Base-by-base conservation (phyloP, 1,284 basidiomycete species). In the Termitomyces sp. region DNA sequence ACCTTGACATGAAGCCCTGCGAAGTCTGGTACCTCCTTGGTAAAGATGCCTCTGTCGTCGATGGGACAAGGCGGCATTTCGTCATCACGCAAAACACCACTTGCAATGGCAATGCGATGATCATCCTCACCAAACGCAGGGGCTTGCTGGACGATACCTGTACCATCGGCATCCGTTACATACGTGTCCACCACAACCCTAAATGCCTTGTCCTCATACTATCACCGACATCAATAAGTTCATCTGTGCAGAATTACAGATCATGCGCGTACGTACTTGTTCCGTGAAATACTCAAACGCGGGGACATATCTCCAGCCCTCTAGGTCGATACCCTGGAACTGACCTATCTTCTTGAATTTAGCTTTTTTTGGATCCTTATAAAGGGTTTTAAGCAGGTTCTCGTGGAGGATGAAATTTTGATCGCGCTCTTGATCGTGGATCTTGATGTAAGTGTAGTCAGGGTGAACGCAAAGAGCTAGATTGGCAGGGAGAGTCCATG, bases 101-200 rank as follows among this genome's bases (percentile, higher is more conserved):
- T 81, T 2, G 84, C 86, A 58, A 98, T 81, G 30, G 91, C 87
- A 64, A 99, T 84, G 57, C 96, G 91, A 73, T 98, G 92, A 82
- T 99, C 97, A 65, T 99, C 97, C 67, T 98, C 97, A 79, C 97
- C 97, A 67, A 98, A 99, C 0, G 92, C 95, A 1, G 97, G 97
- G 1, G 97, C 94, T 75, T 99, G 97, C 70, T 99, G 97, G 48
- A 99, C 97, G 65, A 99, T 96, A 70, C 96, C 96, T 38, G 97
- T 99, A 73, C 97, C 96, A 54, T 95, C 92, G 12, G 86, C 82
- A 62, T 88, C 90, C 1, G 94, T 98, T 51, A 99, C 96, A 68
- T 99, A 99, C 0, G 86, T 88, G 69, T 99, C 97, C 28, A 83
- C 81, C 6, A 99, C 71, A 15, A 99, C 92, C 54, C 89, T 77